Conservation (phyloP, 805 yeast genomes). For the Myxozyma kluyveri region DNA sequence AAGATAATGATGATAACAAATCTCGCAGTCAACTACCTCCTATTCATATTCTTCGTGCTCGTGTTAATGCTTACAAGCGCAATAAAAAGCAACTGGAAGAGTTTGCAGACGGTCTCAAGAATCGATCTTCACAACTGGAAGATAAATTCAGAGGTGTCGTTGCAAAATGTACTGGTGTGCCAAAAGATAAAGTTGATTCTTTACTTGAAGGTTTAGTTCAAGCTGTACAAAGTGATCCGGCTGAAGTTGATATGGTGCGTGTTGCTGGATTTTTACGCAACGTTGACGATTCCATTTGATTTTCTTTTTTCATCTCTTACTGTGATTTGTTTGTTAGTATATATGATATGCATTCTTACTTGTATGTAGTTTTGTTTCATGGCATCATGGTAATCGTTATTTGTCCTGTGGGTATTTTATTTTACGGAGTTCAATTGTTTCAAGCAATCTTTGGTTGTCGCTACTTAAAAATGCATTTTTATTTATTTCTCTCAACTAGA, state of each 20-base stretch:
- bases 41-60: constrained; percentile 58
- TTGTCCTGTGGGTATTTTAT: too few species aligned
- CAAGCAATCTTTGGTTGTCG: too few species aligned
- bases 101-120: constrained; percentile 53
- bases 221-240: constrained; percentile 87
- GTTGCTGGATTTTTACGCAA: constrained; percentile 55
- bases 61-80: constrained; percentile 74
- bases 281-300: constrained; percentile 21
- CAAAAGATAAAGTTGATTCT: constrained; percentile 72
- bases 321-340: too few species aligned
- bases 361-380: too few species aligned
- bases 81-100: constrained; percentile 58
- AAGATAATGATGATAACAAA: neutral
- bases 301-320: too few species aligned
- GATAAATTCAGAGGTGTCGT: constrained; percentile 83
- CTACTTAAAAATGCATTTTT: too few species aligned
- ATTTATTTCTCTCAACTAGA: too few species aligned
- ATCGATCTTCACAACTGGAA: constrained; percentile 58
- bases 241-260: constrained; percentile 57
- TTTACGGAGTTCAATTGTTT: too few species aligned
- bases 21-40: constrained; percentile 43
- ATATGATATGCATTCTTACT: too few species aligned
- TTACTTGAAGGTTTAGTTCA: constrained; percentile 79
- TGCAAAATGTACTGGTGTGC: constrained; percentile 85
- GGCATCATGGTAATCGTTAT: too few species aligned